Conservation (phyloP, 805 yeast species). For the Ogataea nitratoaversa region DNA sequence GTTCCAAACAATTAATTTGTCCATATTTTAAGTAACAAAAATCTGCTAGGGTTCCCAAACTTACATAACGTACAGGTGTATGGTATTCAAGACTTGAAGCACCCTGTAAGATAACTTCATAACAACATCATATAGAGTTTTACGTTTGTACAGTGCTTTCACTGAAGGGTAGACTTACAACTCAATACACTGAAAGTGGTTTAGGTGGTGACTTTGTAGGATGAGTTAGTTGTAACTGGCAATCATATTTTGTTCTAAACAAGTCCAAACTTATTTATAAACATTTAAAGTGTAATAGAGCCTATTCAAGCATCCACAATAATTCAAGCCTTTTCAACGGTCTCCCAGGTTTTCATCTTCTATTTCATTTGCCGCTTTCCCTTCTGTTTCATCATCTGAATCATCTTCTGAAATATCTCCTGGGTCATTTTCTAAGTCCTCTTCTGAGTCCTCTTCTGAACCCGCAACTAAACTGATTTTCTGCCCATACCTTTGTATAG, state of each 20-base stretch:
- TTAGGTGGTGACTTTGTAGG: neutral
- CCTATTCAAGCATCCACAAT: neutral
- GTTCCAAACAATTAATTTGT: too few species aligned
- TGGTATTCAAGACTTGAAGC: neutral
- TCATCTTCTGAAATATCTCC: neutral
- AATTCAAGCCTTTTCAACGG: neutral
- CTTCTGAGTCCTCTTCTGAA: neutral
- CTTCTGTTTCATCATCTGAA: neutral
- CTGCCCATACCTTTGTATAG: neutral
- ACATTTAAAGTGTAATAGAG: neutral
- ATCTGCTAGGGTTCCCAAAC: neutral
- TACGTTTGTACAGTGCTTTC: neutral
- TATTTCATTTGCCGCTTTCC: neutral
- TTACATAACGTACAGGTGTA: neutral
- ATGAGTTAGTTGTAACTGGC: neutral
- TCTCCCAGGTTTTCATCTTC: neutral
- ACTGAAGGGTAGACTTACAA: too few species aligned
- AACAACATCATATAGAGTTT: neutral
- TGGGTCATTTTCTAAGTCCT: neutral
- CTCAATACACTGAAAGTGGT: neutral
- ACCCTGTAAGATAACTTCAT: neutral
- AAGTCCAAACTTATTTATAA: neutral
- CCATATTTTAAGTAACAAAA: neutral
- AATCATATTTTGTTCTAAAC: neutral
- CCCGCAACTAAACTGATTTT: neutral